Evolutionary conservation across 257 asterid genomes (phyloP).

Genomic region (Solanum lycopersicoides): DNA sequence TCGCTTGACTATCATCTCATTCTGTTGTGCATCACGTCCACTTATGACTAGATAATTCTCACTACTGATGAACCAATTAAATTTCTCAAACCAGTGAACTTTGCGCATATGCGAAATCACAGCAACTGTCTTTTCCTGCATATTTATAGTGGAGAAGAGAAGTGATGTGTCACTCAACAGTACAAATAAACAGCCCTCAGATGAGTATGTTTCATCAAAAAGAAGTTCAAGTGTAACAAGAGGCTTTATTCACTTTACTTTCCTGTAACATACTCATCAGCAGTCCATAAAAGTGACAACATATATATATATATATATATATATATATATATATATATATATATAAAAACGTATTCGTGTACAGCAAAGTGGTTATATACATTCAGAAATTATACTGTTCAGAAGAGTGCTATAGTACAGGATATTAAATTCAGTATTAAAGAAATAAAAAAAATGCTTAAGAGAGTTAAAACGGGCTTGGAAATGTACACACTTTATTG

Average conservation of each 20-base stretch:
- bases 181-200: neutral
- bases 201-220: neutral
- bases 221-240: neutral
- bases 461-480: neutral
- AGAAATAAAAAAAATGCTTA: neutral
- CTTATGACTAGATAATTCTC: constrained; percentile 94
- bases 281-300: neutral
- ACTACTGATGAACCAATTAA: constrained; percentile 98
- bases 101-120: constrained; percentile 92
- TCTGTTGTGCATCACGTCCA: constrained; percentile 97
- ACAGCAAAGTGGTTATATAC: neutral
- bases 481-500: neutral
- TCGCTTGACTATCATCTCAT: constrained; percentile 98
- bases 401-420: neutral
- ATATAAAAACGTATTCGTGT: neutral
- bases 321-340: too few relatives aligned
- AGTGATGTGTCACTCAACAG: neutral
- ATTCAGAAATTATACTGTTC: neutral
- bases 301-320: too few relatives aligned
- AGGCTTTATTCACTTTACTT: neutral
- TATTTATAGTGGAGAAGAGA: neutral
- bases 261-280: neutral
- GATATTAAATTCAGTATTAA: neutral
- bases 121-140: constrained; percentile 92
- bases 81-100: constrained; percentile 99